Base-by-base conservation (phyloP, 345 rosid species). In the Cardamine occulta region DNA sequence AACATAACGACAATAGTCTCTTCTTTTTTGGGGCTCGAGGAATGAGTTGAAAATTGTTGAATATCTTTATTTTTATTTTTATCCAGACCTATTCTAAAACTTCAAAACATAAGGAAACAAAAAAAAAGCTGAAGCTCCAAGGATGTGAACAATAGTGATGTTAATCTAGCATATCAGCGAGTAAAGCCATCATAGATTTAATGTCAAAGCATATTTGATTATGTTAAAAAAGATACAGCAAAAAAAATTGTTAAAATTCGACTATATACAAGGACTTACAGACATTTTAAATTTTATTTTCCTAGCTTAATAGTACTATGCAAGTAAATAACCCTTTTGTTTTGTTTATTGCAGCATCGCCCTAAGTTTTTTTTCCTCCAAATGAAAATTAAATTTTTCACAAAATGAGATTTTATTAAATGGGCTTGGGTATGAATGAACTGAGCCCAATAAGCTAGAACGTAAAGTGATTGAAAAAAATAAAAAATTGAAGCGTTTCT, bases 11-110 rank as follows among this genome's bases (percentile, higher is more conserved):
- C 42, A 8, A 57, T 66, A 7, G 48, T 57, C n/a, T 57, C 48
- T 57, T 7, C 7, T 23, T 35, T 74, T 74, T 56, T 4, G 40
- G 59, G 67, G 67, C 72, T 74, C 73, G 79, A 74, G 56, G 57
- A 35, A 64, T 55, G 21, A 63, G 57, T 11, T 23, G 26, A 62
- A 62, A 48, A 35, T n/a, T 11, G 7, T 24, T n/a, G 7, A 13
- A 17, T 7, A 34, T n/a, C 21, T 49, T n/a, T 28, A 28, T 4
- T 7, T 21, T 13, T 12, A 1, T 2, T 9, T 13, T 44, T 19
- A 29, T 18, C 24, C 23, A 54, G 10, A 37, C 0, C 2, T 24
- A 39, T 26, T 54, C 1, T 39, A 54, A 54, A 53, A 24, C 28
- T 11, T 29, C 18, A 31, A 48, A 32, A 18, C 29, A 49, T 18